A percentile compares a stretch with the other conserved stretches of the same genome.
Conservation (phyloP, 2,329 filamentous ascomycete species). For the Fusarium sp. region DNA sequence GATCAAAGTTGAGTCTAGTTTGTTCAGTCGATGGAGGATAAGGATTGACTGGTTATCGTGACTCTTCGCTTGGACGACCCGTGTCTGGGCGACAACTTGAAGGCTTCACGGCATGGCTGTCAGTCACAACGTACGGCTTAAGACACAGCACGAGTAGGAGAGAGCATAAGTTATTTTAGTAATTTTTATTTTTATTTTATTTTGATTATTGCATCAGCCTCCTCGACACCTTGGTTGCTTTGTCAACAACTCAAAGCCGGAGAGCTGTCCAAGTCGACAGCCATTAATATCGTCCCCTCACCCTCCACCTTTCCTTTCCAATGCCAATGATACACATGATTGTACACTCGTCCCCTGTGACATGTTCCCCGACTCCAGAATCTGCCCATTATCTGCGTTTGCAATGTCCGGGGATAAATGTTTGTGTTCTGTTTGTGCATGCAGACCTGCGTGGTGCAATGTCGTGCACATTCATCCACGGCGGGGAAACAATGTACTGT, state of each 20-base stretch:
- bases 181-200: conserved; percentile 30
- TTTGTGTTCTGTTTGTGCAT: conserved; percentile 31
- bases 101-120: conserved; percentile 25
- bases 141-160: conserved; percentile 1
- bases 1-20: not conserved
- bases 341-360: conserved; percentile 40
- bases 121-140: not conserved
- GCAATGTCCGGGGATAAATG: conserved; percentile 36
- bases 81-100: conserved; percentile 23
- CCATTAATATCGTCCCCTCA: conserved; percentile 38
- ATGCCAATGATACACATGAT: conserved; percentile 34
- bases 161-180: conserved; percentile 12
- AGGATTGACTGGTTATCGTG: conserved; percentile 10
- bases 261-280: conserved; percentile 43
- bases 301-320: conserved; percentile 26
- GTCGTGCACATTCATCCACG: conserved; percentile 25
- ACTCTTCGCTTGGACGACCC: conserved; percentile 30
- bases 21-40: not conserved
- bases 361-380: conserved; percentile 35
- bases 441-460: conserved; percentile 23
- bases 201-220: conserved; percentile 14
- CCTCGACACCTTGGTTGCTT: conserved; percentile 35
- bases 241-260: conserved; percentile 33
- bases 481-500: conserved; percentile 24
- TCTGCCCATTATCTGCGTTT: conserved; percentile 32